phyloP scores from a whole-genome alignment of 2,329 filamentous ascomycete genomes.

The Talaromyces sp. region DNA sequence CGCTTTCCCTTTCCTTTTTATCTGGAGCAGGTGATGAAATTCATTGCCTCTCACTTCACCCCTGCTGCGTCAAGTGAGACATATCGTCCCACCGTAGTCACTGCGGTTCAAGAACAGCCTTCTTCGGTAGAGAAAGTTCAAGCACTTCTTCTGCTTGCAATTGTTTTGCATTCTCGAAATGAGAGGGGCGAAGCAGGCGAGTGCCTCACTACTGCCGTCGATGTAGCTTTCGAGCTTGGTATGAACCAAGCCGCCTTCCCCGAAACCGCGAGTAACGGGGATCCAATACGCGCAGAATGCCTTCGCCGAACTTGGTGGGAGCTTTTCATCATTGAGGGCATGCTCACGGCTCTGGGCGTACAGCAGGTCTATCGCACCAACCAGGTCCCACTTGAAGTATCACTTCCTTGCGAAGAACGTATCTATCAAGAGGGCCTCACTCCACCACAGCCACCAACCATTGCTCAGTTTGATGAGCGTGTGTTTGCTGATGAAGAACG shows the following conservation, averaged over 20 bases:
- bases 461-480: constrained; percentile 75
- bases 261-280: constrained; percentile 62
- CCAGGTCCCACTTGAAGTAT: constrained; percentile 69
- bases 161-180: constrained; percentile 76
- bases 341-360: constrained; percentile 72
- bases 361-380: constrained; percentile 62
- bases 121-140: constrained; percentile 70
- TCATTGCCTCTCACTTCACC: constrained; percentile 59
- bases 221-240: constrained; percentile 73
- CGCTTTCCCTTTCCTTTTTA: constrained; percentile 45
- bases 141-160: constrained; percentile 73
- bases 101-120: constrained; percentile 35
- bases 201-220: constrained; percentile 68
- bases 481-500: constrained; percentile 71
- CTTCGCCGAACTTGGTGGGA: constrained; percentile 93
- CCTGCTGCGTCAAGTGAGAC: constrained; percentile 48
- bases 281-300: constrained; percentile 75
- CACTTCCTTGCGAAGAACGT: constrained; percentile 80
- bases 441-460: constrained; percentile 62
- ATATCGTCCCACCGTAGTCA: constrained; percentile 43
- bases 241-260: constrained; percentile 73
- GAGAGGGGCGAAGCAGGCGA: constrained; percentile 69
- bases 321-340: constrained; percentile 76
- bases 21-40: constrained; percentile 59
- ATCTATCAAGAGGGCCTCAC: constrained; percentile 57